Percentiles rank a stretch among this genome's conserved stretches.
These are phyloP conservation scores for Solanum arcanum DNA, from an alignment of 257 asterid species.

Conservation along the genomic window DNA sequence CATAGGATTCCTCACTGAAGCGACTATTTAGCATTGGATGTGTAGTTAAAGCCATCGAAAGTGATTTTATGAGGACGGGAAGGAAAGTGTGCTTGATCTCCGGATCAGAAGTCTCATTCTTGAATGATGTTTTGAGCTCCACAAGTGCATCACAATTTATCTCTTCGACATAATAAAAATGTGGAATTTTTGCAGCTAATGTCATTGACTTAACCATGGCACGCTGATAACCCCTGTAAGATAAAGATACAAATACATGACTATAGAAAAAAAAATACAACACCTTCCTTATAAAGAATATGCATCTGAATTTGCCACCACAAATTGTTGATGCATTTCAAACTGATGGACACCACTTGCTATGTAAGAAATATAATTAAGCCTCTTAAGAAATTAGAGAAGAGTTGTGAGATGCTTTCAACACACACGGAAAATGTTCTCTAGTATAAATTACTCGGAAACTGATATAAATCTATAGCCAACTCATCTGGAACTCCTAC, in stretches of 20 bases:
- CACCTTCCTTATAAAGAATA: neutral
- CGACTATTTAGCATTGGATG: conserved; percentile 81
- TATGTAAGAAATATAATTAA: neutral
- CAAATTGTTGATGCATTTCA: neutral
- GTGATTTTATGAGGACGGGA: conserved; percentile 68
- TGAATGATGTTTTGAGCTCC: conserved; percentile 67
- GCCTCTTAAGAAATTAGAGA: neutral
- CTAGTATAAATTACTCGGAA: neutral
- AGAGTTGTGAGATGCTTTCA: neutral
- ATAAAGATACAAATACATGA: neutral
- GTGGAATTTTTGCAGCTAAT: conserved; percentile 84
- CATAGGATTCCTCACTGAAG: conserved; percentile 62
- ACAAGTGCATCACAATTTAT: conserved; percentile 66
- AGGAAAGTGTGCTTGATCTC: conserved; percentile 74
- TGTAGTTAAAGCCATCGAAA: conserved; percentile 66
- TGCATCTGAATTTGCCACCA: neutral
- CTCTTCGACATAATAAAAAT: conserved; percentile 90
- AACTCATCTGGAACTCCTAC: neutral
- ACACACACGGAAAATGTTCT: neutral
- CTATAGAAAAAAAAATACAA: neutral
- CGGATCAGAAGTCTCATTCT: conserved; percentile 57
- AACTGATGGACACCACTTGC: neutral
- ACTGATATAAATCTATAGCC: neutral
- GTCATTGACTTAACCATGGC: conserved; percentile 94
- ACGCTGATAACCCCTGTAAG: conserved; percentile 88